phyloP scores from a whole-genome alignment of 164 flowering plant species.

The Umbilicus rupestris region DNA sequence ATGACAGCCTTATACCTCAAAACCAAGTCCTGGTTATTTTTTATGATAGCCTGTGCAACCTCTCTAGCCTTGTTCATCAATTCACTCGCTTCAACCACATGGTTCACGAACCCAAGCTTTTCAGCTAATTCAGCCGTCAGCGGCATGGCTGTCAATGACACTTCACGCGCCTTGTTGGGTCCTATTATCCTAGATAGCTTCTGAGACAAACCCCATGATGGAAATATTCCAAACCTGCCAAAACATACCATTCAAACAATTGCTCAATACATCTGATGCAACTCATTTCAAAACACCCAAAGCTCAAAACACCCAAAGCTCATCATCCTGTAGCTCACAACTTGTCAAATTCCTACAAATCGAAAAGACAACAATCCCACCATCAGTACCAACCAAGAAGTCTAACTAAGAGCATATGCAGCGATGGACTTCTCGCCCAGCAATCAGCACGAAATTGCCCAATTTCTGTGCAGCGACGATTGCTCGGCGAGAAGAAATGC shows the following conservation, averaged over 20 bases:
- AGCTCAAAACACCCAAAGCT: neutral
- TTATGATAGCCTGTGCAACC: slow-evolving; percentile 69
- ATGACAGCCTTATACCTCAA: slow-evolving; percentile 72
- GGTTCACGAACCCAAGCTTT: slow-evolving; percentile 77
- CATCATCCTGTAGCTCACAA: neutral
- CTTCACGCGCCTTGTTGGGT: slow-evolving; percentile 80
- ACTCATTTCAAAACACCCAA: neutral
- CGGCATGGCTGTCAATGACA: slow-evolving; percentile 58
- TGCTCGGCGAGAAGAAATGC: too few relatives aligned
- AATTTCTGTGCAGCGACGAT: too few relatives aligned
- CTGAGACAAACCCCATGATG: slow-evolving; percentile 97
- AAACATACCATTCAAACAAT: neutral
- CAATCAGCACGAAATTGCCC: too few relatives aligned
- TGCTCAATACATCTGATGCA: neutral
- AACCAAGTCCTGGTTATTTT: slow-evolving; percentile 72
- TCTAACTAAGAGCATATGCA: too few relatives aligned
- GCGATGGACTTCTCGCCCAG: too few relatives aligned
- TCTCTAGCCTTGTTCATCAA: slow-evolving; percentile 63
- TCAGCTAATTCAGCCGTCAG: slow-evolving; percentile 76
- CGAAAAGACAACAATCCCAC: neutral
- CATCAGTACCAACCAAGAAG: too few relatives aligned
- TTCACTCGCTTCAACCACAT: slow-evolving; percentile 61
- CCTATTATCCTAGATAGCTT: slow-evolving; percentile 86
- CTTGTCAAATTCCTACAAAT: neutral
- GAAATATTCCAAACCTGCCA: slow-evolving; percentile 87